Percentiles rank a stretch among this genome's conserved stretches.
These are phyloP conservation scores for Leishmania aethiopica DNA, from an alignment of 208 protist genomes.

Conservation along the genomic window DNA sequence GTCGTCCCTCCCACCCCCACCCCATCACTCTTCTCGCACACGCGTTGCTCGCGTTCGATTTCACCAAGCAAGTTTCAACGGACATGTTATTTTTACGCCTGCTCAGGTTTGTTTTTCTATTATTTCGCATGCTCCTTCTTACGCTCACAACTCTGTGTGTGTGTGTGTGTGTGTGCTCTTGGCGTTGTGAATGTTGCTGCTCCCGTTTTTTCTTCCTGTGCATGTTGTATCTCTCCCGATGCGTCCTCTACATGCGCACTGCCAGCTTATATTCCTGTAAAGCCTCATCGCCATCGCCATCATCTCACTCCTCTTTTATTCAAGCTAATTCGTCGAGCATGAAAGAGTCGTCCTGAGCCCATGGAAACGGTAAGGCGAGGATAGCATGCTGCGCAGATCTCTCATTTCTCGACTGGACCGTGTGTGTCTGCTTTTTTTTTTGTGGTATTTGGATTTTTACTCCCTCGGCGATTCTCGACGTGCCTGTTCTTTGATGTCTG, in stretches of 20 bases:
- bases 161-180: no score
- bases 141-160: no score
- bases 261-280: background rate
- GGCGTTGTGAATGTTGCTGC: no score
- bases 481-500: background rate
- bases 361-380: background rate
- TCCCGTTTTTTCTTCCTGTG: no score
- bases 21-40: background rate
- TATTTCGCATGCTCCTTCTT: background rate
- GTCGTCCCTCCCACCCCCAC: no score
- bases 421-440: background rate
- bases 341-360: background rate
- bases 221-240: no score
- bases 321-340: background rate
- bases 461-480: background rate
- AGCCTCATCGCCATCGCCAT: background rate
- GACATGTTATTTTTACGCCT: background rate
- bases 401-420: background rate
- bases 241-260: background rate
- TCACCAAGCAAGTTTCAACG: background rate
- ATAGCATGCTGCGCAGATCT: background rate
- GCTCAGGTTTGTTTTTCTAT: background rate
- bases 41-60: background rate
- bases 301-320: background rate
- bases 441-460: background rate